Base-by-base conservation (phyloP, 345 rosid genomes). In the Syzygium grande region DNA sequence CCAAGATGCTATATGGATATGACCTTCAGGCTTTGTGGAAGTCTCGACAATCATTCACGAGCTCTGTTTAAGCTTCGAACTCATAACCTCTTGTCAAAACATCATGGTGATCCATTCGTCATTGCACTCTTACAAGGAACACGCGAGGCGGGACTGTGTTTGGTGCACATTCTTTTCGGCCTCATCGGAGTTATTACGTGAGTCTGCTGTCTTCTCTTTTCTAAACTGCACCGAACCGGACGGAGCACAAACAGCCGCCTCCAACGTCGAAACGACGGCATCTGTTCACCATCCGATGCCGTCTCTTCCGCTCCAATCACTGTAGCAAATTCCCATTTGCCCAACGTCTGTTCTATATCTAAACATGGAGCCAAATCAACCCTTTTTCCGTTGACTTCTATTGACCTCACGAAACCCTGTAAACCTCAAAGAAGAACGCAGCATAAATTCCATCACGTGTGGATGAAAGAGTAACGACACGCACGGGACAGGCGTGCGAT, bases 261-360 rank as follows among this genome's bases (percentile, higher is more conserved):
- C 13, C 46, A 0, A 17, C 6, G 11, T 9, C 25, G 9, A 27
- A n/a, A 61, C 17, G 0, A 27, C 34, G 29, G 15, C n/a, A 9
- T 61, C 9, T 61, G 13, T 59, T n/a, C 6, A 12, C 68, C 68
- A n/a, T 61, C 68, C 9, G 1, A 61, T n/a, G 68, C 68, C 68
- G 34, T n/a, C 68, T 12, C 34, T 61, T n/a, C 68, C 68, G 5
- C 0, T 13, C 68, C 68, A 13, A 27, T 61, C 34, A 7, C 68
- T 8, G 6, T n/a, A 52, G 53, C 10, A 61, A n/a, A 61, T 61
- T 61, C 80, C 46, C 46, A 68, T 34, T 68, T 34, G 78, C 11
- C 41, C 43, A 65, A 34, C 16, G 78, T 16, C 43, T 15, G 11
- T 22, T 29, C 5, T 6, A 7, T 7, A 9, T 58, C 1, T 0